phyloP scores from a whole-genome alignment of 2,329 filamentous ascomycete species.

The Xylaria arbuscula region DNA sequence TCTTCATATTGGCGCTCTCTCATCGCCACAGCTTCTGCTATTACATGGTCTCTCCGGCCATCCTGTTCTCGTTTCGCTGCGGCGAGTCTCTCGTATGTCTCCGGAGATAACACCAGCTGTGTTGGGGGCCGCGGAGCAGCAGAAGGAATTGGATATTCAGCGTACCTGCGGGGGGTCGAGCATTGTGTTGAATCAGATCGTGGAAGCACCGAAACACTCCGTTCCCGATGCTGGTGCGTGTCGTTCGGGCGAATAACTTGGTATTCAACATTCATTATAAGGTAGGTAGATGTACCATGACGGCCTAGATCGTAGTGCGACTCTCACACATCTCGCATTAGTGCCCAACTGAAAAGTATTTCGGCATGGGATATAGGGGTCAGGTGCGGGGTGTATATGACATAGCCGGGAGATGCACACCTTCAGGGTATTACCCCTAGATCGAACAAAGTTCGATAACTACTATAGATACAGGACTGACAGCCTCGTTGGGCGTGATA shows the following conservation, averaged over 20 bases:
- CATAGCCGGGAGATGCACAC: conserved; percentile 11
- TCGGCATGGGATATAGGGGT: conserved; percentile 4
- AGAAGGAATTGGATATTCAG: conserved; percentile 10
- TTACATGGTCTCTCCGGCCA: conserved; percentile 12
- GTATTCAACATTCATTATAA: conserved; percentile 18
- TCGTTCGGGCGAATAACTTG: conserved; percentile 26
- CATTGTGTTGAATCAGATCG: conserved; percentile 5
- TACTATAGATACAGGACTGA: not conserved
- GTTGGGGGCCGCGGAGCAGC: conserved; percentile 5
- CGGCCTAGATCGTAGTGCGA: conserved; percentile 10
- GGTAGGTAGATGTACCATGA: conserved; percentile 5
- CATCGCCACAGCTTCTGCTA: conserved; percentile 20
- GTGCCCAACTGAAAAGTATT: not conserved
- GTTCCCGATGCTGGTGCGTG: conserved; percentile 26
- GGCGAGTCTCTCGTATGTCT: conserved; percentile 21
- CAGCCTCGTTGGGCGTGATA: conserved; percentile 9
- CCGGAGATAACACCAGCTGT: no score
- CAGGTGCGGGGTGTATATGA: conserved; percentile 3
- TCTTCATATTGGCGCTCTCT: conserved; percentile 27
- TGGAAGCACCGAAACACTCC: conserved; percentile 29
- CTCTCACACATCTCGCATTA: not conserved
- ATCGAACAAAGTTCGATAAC: conserved; percentile 1
- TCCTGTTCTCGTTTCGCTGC: conserved; percentile 21
- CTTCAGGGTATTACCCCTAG: not conserved
- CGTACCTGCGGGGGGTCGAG: conserved; percentile 14